Evolutionary conservation across 352 stramenopile genomes (phyloP).

Genomic region (Pseudoperonospora humuli): DNA sequence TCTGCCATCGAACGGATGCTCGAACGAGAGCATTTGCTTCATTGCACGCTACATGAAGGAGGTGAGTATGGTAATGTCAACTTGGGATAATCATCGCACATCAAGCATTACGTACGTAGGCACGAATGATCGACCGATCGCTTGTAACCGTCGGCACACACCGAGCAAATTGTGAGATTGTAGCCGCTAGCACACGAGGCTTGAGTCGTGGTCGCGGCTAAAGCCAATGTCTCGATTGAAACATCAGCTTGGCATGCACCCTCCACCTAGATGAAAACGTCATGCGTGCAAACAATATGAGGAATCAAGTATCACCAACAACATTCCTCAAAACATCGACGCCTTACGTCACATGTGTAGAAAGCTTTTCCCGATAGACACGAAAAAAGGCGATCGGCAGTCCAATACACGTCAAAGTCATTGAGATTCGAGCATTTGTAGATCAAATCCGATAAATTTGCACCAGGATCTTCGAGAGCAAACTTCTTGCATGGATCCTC

Average conservation of each 20-base stretch:
- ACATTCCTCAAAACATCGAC: background rate
- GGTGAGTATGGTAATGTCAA: background rate
- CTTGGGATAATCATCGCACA: background rate
- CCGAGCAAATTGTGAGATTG: conserved; percentile 58
- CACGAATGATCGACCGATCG: conserved; percentile 46
- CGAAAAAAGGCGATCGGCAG: conserved; percentile 44
- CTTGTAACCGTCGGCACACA: conserved; percentile 51
- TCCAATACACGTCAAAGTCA: conserved; percentile 51
- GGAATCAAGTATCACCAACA: background rate
- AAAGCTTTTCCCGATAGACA: conserved; percentile 48
- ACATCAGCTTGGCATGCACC: conserved; percentile 43
- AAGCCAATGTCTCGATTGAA: conserved; percentile 24
- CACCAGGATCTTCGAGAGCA: conserved; percentile 6
- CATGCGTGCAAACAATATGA: background rate
- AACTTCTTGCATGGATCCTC: conserved; percentile 42
- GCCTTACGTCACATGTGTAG: conserved; percentile 56
- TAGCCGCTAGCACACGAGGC: conserved; percentile 39
- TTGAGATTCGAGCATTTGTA: conserved; percentile 24
- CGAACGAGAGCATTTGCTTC: conserved; percentile 41
- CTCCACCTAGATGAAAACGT: conserved; percentile 21
- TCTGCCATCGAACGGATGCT: conserved; percentile 51
- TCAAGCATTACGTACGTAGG: conserved; percentile 30
- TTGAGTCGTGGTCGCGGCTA: conserved; percentile 14
- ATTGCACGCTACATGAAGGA: conserved; percentile 40
- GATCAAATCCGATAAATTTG: conserved; percentile 32